Evolutionary conservation across 176 grass and related monocot genomes (phyloP).

Genomic region (Thinopyrum elongatum): DNA sequence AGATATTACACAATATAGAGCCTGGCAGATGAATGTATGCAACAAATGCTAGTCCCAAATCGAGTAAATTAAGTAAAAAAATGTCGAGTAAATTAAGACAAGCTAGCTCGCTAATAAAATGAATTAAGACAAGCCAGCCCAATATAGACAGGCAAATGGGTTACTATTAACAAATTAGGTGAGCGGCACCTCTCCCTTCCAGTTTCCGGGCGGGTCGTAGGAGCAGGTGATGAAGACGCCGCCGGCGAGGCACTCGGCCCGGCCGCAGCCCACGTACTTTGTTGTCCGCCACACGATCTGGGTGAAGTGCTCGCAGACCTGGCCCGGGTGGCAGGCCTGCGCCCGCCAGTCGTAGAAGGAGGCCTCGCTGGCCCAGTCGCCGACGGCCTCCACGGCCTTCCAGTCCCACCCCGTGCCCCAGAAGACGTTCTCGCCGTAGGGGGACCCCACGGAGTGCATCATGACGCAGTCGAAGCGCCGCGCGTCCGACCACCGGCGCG

Average conservation of each 20-base stretch:
- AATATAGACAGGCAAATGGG: no score
- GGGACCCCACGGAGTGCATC: conserved; percentile 8
- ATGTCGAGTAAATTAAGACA: no score
- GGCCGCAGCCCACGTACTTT: conserved; percentile 40
- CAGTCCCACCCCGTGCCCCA: conserved; percentile 33
- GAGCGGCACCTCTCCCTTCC: conserved; percentile 45
- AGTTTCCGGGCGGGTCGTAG: conserved; percentile 57
- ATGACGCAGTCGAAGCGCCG: conserved; percentile 42
- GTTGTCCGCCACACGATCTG: conserved; percentile 54
- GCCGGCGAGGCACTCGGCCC: conserved; percentile 36
- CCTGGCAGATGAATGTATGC: no score
- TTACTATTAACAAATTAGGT: neutral
- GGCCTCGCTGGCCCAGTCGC: conserved; percentile 37
- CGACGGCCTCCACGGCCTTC: conserved; percentile 28
- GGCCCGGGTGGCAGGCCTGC: conserved; percentile 33
- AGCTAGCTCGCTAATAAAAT: no score
- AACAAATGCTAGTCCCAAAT: no score
- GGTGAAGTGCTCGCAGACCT: conserved; percentile 61
- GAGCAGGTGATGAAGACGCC: conserved; percentile 53
- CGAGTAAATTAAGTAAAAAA: no score
- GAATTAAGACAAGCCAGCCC: no score
- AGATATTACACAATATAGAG: neutral
- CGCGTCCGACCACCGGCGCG: conserved; percentile 49
- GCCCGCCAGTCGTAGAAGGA: conserved; percentile 42
- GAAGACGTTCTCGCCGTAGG: conserved; percentile 59